Conservation (phyloP, 2,329 filamentous ascomycete species). For the Fusarium begoniae region DNA sequence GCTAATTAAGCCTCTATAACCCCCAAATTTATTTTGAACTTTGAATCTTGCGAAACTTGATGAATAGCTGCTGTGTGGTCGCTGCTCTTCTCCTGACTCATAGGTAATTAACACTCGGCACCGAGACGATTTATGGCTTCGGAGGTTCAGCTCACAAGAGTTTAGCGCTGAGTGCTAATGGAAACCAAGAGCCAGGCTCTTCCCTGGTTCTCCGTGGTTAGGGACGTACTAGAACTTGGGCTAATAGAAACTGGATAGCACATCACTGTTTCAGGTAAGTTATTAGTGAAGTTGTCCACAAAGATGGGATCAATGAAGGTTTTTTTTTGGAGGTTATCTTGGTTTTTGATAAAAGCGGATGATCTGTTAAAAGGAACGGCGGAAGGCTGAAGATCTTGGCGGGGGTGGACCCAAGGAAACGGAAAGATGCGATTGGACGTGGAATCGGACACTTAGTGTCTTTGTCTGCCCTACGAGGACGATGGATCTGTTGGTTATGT, state of each 20-base stretch:
- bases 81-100: slow-evolving; percentile 22
- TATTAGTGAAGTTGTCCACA: neutral
- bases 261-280: slow-evolving; percentile 30
- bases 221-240: slow-evolving; percentile 9
- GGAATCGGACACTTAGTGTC: neutral
- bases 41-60: neutral
- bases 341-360: neutral
- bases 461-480: slow-evolving; percentile 7
- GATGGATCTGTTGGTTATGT: neutral
- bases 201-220: slow-evolving; percentile 11
- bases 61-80: neutral
- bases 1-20: neutral
- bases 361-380: neutral
- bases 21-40: neutral
- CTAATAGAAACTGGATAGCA: neutral
- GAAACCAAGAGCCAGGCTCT: slow-evolving; percentile 7
- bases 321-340: slow-evolving; percentile 21
- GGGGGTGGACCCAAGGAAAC: neutral
- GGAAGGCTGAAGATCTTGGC: slow-evolving; percentile 13
- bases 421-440: slow-evolving; percentile 18
- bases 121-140: slow-evolving; percentile 16
- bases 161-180: slow-evolving; percentile 22
- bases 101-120: slow-evolving; percentile 8
- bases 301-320: slow-evolving; percentile 8
- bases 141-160: slow-evolving; percentile 18